Evolutionary conservation across 768 basidiomycete species (phyloP), one percentile per base, ranked within the genome.

Genomic region (Tulasnella sp.): DNA sequence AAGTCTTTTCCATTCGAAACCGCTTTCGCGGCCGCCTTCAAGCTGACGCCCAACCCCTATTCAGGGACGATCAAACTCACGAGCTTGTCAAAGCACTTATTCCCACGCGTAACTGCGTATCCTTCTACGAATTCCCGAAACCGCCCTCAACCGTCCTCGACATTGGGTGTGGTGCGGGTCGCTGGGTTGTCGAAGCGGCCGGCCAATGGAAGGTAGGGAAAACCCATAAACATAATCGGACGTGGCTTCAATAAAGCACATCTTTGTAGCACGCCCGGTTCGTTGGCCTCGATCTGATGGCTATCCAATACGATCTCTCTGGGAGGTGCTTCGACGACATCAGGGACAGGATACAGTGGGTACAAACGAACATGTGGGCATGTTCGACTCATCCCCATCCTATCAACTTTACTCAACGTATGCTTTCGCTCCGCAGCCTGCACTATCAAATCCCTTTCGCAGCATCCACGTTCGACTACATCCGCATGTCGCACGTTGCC

Each of bases 81-180:
- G 60, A 67, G 24, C 67, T 90, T 4, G 64, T 86, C 15, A 76
- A 72, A 38, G 80, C 77, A n/a, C 73, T 90, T 15, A 77, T 73
- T 45, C 71, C 73, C 4, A 73, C 72, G 2, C 57, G 57, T 12
- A 74, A 74, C 3, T 76, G 77, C 0, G 85, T 86, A 0, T 79
- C 81, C 0, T 88, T 90, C 65, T 74, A 79, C 59, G 70, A 76
- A 60, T 78, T 63, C 42, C 73, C 74, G 22, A 70, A 70, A n/a
- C 73, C 75, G 0, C 83, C 85, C 1, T 66, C 69, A 0, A 70
- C 73, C 11, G 81, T 84, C 22, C 75, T 91, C 5, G 87, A 90
- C 65, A 70, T 91, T 11, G 88, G 88, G 2, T 89, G 86, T 67
- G 87, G 88, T 10, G 64, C 76, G 49, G 86, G 87, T 0, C 66